Evolutionary conservation across 2,329 filamentous ascomycete species (phyloP), one percentile per base, ranked within the genome.

Genomic region (Claviceps capensis): DNA sequence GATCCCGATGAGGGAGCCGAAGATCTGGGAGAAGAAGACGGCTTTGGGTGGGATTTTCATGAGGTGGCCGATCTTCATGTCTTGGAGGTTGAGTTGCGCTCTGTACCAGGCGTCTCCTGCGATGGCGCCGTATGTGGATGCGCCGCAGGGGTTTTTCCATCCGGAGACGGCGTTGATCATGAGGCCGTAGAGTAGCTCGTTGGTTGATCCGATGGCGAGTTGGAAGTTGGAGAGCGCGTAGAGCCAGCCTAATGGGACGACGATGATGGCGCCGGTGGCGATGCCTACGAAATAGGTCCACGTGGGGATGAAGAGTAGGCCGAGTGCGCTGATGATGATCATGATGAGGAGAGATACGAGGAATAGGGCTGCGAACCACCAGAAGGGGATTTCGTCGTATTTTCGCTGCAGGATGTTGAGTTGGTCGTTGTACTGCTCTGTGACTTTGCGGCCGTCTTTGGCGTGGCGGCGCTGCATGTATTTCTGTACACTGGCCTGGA

Each of bases 21-120:
- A 78, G 4, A 82, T 68, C 58, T 82, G 79, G 1, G 76, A 77
- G 61, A 81, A 78, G 65, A 83, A 82, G 5, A 81, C 73, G 0
- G 73, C 68, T 13, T 75, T 73, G 1, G 79, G 79, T 0, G 78
- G 76, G 0, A 82, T 70, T 50, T 82, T 77, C 73, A 80, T 79
- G 56, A 82, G 82, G 56, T 82, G 78, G 0, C 78, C 79, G n/a
- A 82, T 79, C 59, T 82, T 79, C 60, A 78, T 76, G 58, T 83
- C 79, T 57, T 82, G 78, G 0, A 82, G 66, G 68, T 80, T 78
- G 22, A 72, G 69, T 56, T 78, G 75, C 0, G 76, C 75, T 16
- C 76, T 65, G 53, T 80, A 81, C 79, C 79, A 82, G 2, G 78
- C 77, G 50, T 81, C 77, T 13, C 79, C 79, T 1, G 78, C 77